Evolutionary conservation across 805 yeast species (phyloP), one percentile per base, ranked within the genome.

Genomic region (Lipomyces mesembrius): DNA sequence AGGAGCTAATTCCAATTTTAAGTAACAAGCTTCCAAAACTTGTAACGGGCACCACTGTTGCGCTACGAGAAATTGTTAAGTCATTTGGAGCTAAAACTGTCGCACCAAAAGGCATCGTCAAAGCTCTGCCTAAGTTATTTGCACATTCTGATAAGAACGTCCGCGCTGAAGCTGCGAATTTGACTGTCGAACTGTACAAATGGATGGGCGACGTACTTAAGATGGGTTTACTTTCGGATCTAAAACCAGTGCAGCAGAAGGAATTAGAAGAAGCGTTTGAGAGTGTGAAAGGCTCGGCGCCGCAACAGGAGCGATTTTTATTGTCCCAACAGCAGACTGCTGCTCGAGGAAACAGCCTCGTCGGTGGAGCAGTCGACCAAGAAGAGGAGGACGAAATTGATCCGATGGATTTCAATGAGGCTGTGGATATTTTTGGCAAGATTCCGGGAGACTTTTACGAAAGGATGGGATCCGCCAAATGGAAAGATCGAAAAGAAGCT

Each of bases 401-500:
- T 74, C 88, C 96, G 0, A 88, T 83, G 75, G 92, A 89, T 66
- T 75, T 90, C 70, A 82, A 88, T 57, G 90, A 87, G 14, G 88
- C 94, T 0, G 88, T 87, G 5, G 88, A 87, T 34, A 87, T 93
- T 0, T 75, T 90, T 39, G 77, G 85, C 22, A 85, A 86, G 69
- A 72, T 93, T 0, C 97, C 98, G 0, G 73, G 79, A 2, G 88
- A 88, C 72, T 84, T 92, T 64, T 73, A 82, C 35, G 74, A 81
- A 1, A 80, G 86, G 71, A 78, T 92, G 39, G 76, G 81, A 0
- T 87, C 93, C 1, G 68, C 87, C 0, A 88, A 89, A 74, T 95
- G 99, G 99, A 92, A 92, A 75, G 98, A 93, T 61, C 83, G 99
- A 69, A 92, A 90, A 65, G 97, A 91, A 72, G 91, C 85, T 0